Evolutionary conservation across 2,329 filamentous ascomycete species (phyloP).

Genomic region (Epichloe bromicola): DNA sequence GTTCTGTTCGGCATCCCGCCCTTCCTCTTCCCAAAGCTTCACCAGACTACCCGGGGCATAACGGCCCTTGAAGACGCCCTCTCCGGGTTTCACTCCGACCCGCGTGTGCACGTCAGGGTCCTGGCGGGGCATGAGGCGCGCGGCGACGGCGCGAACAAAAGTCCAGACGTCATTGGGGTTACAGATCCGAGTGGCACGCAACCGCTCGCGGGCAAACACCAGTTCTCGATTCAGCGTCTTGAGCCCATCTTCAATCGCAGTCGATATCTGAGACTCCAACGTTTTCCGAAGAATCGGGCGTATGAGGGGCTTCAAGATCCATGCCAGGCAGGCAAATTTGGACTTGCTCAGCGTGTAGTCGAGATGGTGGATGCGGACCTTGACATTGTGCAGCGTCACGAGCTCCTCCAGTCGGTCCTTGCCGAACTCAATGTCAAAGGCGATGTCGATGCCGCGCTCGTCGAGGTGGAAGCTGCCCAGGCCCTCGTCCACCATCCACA

Average conservation of each 20-base stretch:
- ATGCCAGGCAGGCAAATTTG: constrained; percentile 65
- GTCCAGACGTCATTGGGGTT: constrained; percentile 66
- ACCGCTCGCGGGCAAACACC: constrained; percentile 71
- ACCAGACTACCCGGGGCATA: constrained; percentile 86
- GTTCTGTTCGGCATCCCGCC: constrained; percentile 51
- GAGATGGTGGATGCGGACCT: constrained; percentile 76
- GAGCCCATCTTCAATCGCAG: constrained; percentile 55
- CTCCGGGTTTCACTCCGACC: constrained; percentile 50
- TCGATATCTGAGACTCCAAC: constrained; percentile 65
- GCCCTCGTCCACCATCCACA: constrained; percentile 68
- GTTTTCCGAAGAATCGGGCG: constrained; percentile 68
- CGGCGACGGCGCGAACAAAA: constrained; percentile 71
- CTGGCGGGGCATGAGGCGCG: constrained; percentile 56
- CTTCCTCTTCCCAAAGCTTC: constrained; percentile 81
- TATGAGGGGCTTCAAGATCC: constrained; percentile 73
- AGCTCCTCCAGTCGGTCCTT: constrained; percentile 70
- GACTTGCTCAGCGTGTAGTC: constrained; percentile 64
- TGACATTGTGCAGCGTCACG: constrained; percentile 60
- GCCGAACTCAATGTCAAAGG: constrained; percentile 72
- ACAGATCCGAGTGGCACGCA: constrained; percentile 74
- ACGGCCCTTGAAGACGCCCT: constrained; percentile 61
- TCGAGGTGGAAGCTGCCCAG: constrained; percentile 79
- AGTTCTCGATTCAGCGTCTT: constrained; percentile 72
- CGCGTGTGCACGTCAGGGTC: constrained; percentile 66
- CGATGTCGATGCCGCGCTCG: constrained; percentile 74